phyloP scores from a whole-genome alignment of 306 rosid species.

The Cicer judaicum region DNA sequence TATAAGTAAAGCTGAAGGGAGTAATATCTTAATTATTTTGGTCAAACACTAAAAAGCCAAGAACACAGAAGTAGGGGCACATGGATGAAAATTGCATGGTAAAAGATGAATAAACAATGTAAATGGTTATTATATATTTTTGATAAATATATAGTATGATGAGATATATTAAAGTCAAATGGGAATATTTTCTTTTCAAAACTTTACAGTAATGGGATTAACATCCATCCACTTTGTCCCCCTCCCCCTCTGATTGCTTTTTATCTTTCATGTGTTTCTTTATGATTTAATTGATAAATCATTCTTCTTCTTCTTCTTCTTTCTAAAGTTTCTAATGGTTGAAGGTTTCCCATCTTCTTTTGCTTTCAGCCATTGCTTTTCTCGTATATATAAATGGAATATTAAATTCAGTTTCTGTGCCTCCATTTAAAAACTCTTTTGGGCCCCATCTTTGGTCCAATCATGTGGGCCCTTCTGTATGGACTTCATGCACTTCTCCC shows the following conservation, averaged over 20 bases:
- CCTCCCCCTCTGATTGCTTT: slow-evolving; percentile 48
- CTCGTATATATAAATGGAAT: slow-evolving; percentile 56
- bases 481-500: slow-evolving; percentile 45
- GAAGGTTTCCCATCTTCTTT: slow-evolving; percentile 63
- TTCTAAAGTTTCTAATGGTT: slow-evolving; percentile 49
- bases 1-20: too few relatives aligned
- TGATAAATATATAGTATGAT: slow-evolving; percentile 44
- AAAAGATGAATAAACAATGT: slow-evolving; percentile 16
- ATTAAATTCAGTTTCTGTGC: slow-evolving; percentile 50
- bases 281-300: slow-evolving; percentile 34
- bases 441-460: slow-evolving; percentile 71
- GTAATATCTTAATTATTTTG: not conserved
- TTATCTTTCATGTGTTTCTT: slow-evolving; percentile 41
- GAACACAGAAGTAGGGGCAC: slow-evolving; percentile 6
- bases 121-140: slow-evolving; percentile 10
- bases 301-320: slow-evolving; percentile 15
- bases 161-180: slow-evolving; percentile 72
- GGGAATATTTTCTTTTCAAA: slow-evolving; percentile 54
- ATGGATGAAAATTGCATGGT: slow-evolving; percentile 18
- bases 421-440: slow-evolving; percentile 44
- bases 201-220: slow-evolving; percentile 77
- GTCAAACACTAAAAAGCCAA: slow-evolving; percentile 33
- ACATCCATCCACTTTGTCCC: slow-evolving; percentile 97
- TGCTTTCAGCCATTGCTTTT: slow-evolving; percentile 71
- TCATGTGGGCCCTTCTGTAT: slow-evolving; percentile 63